phyloP scores from a whole-genome alignment of 352 stramenopile genomes.

The Bremia lactucae region DNA sequence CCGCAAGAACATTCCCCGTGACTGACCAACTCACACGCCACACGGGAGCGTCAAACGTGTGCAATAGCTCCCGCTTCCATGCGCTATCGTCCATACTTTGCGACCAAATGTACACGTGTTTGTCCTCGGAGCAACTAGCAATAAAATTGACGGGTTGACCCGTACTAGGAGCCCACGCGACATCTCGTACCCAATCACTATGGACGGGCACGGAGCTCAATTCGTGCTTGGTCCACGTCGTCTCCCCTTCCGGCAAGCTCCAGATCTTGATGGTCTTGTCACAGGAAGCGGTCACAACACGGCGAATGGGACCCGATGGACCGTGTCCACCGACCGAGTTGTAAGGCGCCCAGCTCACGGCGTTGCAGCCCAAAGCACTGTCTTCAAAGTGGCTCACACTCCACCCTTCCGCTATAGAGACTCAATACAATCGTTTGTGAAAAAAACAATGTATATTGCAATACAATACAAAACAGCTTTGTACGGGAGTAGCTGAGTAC shows the following conservation, averaged over 20 bases:
- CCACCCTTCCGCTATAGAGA: slow-evolving; percentile 71
- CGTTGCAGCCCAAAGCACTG: slow-evolving; percentile 92
- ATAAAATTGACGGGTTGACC: slow-evolving; percentile 91
- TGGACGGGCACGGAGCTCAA: slow-evolving; percentile 76
- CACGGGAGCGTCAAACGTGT: slow-evolving; percentile 92
- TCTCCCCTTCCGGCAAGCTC: slow-evolving; percentile 64
- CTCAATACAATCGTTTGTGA: neutral
- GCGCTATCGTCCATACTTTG: slow-evolving; percentile 52
- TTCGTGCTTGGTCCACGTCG: slow-evolving; percentile 73
- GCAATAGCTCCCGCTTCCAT: slow-evolving; percentile 90
- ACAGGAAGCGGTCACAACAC: slow-evolving; percentile 93
- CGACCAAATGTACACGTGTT: slow-evolving; percentile 94
- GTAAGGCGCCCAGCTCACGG: slow-evolving; percentile 93
- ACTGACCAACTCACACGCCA: slow-evolving; percentile 98
- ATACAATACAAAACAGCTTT: slow-evolving; percentile 6
- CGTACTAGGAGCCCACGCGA: slow-evolving; percentile 93
- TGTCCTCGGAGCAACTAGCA: slow-evolving; percentile 85
- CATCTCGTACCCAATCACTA: slow-evolving; percentile 94
- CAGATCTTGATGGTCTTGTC: slow-evolving; percentile 98
- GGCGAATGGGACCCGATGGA: slow-evolving; percentile 38
- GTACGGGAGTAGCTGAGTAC: slow-evolving; percentile 74
- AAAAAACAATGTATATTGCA: neutral
- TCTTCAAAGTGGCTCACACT: slow-evolving; percentile 89
- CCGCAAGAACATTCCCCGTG: slow-evolving; percentile 95
- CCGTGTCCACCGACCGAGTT: slow-evolving; percentile 45